Percentiles rank a stretch among this genome's conserved stretches.
phyloP scores from a whole-genome alignment of 371 early-diverging fungal species.

The Mortierella sp. region DNA sequence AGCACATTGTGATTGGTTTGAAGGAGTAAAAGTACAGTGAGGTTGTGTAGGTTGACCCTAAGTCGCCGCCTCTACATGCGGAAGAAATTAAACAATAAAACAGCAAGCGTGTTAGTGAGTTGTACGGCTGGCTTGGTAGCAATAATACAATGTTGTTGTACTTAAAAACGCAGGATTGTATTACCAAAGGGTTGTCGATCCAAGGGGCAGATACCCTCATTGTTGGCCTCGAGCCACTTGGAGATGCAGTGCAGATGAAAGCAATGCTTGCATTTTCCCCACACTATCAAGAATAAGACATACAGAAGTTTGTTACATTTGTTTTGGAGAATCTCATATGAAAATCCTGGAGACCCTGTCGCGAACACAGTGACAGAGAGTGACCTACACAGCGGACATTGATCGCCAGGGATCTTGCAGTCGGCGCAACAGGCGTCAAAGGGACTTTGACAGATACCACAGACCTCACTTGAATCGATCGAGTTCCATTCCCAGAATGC shows the following conservation, averaged over 20 bases:
- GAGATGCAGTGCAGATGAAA: constrained; percentile 55
- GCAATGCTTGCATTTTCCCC: constrained; percentile 47
- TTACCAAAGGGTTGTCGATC: constrained; percentile 55
- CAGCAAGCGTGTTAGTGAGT: background rate
- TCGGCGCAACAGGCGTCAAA: constrained; percentile 51
- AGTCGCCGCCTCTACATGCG: constrained; percentile 32
- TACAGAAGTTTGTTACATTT: background rate
- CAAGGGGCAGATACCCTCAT: constrained; percentile 50
- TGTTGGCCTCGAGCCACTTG: constrained; percentile 54
- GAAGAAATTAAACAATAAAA: background rate
- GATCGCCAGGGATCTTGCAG: constrained; percentile 53
- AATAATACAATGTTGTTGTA: background rate
- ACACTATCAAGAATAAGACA: constrained; percentile 17
- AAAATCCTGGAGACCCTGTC: too few species aligned
- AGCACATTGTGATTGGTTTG: background rate
- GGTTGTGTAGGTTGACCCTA: background rate
- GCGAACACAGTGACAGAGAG: background rate
- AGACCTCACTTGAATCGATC: constrained; percentile 50
- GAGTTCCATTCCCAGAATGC: constrained; percentile 56
- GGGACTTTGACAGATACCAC: constrained; percentile 54
- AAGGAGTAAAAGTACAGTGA: background rate
- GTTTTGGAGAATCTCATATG: background rate
- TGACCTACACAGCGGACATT: constrained; percentile 47
- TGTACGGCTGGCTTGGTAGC: too few species aligned
- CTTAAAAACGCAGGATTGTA: background rate